Evolutionary conservation across 139 green algal genomes (phyloP).

Genomic region (Microglena sp.): DNA sequence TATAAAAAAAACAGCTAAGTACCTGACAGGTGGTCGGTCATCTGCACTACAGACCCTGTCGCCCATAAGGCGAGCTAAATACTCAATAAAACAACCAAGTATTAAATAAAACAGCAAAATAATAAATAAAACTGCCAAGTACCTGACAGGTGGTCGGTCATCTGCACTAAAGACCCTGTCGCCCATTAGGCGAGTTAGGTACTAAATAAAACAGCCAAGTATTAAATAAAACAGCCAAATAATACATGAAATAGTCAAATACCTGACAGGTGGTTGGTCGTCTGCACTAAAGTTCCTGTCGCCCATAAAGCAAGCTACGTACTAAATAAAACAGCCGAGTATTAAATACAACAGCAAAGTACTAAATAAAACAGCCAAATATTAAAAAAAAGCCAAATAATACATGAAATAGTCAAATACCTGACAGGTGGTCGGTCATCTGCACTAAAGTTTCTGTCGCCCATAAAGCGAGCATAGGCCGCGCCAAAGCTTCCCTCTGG

Average conservation of each 20-base stretch:
- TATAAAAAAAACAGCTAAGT: too few species aligned
- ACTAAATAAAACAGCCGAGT: not conserved
- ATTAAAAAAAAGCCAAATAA: too few species aligned
- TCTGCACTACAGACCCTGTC: not conserved
- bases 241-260: too few species aligned
- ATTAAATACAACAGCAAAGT: not conserved
- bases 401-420: slow-evolving; percentile 14
- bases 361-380: not conserved
- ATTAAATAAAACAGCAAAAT: not conserved
- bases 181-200: slow-evolving; percentile 80
- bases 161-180: slow-evolving; percentile 65
- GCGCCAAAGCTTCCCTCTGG: slow-evolving; percentile 68
- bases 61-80: not conserved
- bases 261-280: too few species aligned
- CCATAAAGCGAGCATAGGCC: slow-evolving; percentile 89
- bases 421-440: slow-evolving; percentile 76
- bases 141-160: slow-evolving; percentile 74
- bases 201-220: too few species aligned
- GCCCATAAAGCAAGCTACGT: not conserved
- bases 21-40: too few species aligned
- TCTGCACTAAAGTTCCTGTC: not conserved
- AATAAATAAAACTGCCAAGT: not conserved
- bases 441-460: slow-evolving; percentile 60
- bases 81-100: too few species aligned
- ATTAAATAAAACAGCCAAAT: too few species aligned